Evolutionary conservation across 1,284 basidiomycete species (phyloP), one percentile per base, ranked within the genome.

Genomic region (Vanrija sp.): DNA sequence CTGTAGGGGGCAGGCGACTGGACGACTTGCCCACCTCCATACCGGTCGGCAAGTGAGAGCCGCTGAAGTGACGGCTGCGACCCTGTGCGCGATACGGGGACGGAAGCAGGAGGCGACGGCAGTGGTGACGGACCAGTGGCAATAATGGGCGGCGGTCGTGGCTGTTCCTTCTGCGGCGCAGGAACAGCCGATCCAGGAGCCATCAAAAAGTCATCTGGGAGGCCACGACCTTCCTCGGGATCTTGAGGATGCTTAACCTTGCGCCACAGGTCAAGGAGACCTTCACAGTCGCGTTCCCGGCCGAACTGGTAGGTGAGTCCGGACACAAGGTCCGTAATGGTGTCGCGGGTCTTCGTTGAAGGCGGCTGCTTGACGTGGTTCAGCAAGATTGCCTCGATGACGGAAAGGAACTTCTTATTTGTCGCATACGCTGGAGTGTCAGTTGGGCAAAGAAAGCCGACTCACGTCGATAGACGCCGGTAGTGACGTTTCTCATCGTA

Each of bases 241-340:
- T 77, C 75, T 38, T 68, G 65, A 10, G 69, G 67, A 34, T 63
- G 46, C 58, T 73, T 77, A 52, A 74, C 65, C 63, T 71, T 74
- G 28, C 63, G 67, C 75, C 75, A 77, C 12, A 71, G 46, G 8
- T 72, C 71, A 0, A 58, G 56, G 9, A 77, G 54, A 8, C 55
- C 61, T 38, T 76, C 75, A 34, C 72, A 71, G 6, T 70, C 73
- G 47, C 72, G 70, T 42, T 73, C 65, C 25, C 48, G 47, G 26
- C 72, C 71, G 58, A 66, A 75, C 16, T 65, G 43, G 53, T 66
- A 73, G 7, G 67, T 68, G 52, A 76, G 43, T 54, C 71, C 72
- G 0, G 70, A 62, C 18, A 77, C 43, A 39, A 73, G 73, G 69
- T 21, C 42, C 46, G 43, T 54, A 18, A 40, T 46, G 14, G 34